A percentile compares a stretch with the other conserved stretches of the same genome.
phyloP scores from a whole-genome alignment of 1,139 yeast species.

The Debaryomyces sp. region DNA sequence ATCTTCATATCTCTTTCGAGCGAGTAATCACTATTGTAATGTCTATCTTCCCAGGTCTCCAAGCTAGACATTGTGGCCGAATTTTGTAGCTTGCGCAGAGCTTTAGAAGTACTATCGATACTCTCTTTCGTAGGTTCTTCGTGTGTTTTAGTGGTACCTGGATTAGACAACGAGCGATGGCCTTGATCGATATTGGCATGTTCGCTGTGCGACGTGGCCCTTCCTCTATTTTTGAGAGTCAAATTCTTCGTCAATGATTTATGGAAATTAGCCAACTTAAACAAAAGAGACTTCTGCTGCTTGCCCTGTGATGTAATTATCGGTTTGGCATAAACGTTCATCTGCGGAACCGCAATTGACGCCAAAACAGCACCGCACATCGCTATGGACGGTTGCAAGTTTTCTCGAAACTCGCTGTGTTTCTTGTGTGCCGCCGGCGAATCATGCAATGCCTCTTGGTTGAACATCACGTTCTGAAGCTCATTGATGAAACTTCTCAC shows the following conservation, averaged over 20 bases:
- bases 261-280: constrained; percentile 72
- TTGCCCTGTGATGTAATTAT: constrained; percentile 79
- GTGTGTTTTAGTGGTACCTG: not conserved
- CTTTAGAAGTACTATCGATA: not conserved
- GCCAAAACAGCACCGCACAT: constrained; percentile 68
- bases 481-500: constrained; percentile 79
- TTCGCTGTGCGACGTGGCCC: not conserved
- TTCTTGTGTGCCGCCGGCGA: constrained; percentile 6
- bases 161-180: constrained; percentile 5
- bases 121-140: not conserved
- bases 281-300: constrained; percentile 76
- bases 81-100: not conserved
- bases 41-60: constrained; percentile 4
- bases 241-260: constrained; percentile 61
- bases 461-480: constrained; percentile 78
- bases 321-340: constrained; percentile 61
- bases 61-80: not conserved
- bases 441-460: constrained; percentile 30
- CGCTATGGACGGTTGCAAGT: constrained; percentile 73
- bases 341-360: constrained; percentile 62
- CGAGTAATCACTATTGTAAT: constrained; percentile 8
- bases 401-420: constrained; percentile 66
- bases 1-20: constrained; percentile 28
- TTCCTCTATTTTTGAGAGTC: constrained; percentile 54
- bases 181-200: not conserved